These are phyloP conservation scores for Epichloe coenophiala DNA, from an alignment of 2,329 filamentous ascomycete genomes.

Conservation along the genomic window DNA sequence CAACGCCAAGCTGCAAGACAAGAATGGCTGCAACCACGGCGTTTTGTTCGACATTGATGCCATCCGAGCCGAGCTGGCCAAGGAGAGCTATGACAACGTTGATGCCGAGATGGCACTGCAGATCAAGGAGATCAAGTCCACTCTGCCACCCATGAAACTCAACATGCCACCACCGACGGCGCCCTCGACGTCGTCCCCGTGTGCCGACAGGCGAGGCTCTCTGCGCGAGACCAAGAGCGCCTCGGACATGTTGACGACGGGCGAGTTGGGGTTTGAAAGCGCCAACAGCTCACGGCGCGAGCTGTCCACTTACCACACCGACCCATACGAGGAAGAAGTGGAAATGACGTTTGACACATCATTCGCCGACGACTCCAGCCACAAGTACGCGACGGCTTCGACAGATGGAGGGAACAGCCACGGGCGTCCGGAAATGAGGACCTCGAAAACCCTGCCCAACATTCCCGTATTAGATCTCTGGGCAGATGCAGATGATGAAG, in stretches of 20 bases:
- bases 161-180: conserved; percentile 32
- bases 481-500: conserved; percentile 55
- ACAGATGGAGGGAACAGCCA: conserved; percentile 16
- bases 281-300: conserved; percentile 5
- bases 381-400: conserved; percentile 10
- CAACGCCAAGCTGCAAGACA: conserved; percentile 25
- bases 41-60: conserved; percentile 94
- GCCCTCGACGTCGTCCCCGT: conserved; percentile 11
- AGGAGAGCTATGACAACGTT: conserved; percentile 39
- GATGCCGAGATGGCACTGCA: conserved; percentile 37
- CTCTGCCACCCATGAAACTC: conserved; percentile 80
- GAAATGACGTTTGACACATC: conserved; percentile 62
- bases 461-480: conserved; percentile 49
- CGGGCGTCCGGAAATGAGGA: conserved; percentile 17
- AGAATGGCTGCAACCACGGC: conserved; percentile 37
- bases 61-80: conserved; percentile 72
- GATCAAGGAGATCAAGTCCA: conserved; percentile 74
- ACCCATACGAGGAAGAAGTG: conserved; percentile 34
- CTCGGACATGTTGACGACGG: conserved; percentile 18
- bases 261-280: conserved; percentile 3
- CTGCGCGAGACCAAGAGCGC: conserved; percentile 35
- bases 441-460: conserved; percentile 35
- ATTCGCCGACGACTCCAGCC: conserved; percentile 28
- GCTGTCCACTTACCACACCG: conserved; percentile 15
- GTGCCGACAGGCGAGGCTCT: conserved; percentile 8